Evolutionary conservation across 805 yeast species (phyloP).

Genomic region (Metschnikowia koreensis): DNA sequence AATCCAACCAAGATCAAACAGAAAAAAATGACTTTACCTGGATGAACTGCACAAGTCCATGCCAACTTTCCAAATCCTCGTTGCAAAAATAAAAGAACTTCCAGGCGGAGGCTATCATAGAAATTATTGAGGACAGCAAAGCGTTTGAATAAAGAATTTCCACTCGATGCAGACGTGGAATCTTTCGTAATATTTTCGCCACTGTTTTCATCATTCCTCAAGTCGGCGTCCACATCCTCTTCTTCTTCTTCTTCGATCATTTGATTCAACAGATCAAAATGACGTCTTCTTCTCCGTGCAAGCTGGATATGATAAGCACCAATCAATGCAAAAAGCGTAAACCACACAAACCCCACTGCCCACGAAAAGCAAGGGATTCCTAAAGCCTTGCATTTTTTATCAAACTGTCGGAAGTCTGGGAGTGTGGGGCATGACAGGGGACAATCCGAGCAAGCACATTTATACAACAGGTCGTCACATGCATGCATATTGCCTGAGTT

Average conservation of each 20-base stretch:
- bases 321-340: slow-evolving; percentile 33
- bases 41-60: slow-evolving; percentile 57
- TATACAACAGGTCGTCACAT: slow-evolving; percentile 66
- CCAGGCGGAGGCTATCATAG: slow-evolving; percentile 2
- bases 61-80: slow-evolving; percentile 51
- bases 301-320: slow-evolving; percentile 41
- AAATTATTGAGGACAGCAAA: not conserved
- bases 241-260: not conserved
- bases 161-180: not conserved
- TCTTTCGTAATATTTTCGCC: not conserved
- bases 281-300: slow-evolving; percentile 17
- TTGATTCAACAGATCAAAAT: slow-evolving; percentile 7
- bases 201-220: not conserved
- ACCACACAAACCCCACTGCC: slow-evolving; percentile 52
- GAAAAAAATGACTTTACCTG: slow-evolving; percentile 34
- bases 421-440: slow-evolving; percentile 73
- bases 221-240: not conserved
- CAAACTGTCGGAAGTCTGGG: slow-evolving; percentile 40
- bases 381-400: slow-evolving; percentile 53
- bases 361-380: slow-evolving; percentile 73
- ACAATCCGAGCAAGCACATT: slow-evolving; percentile 92
- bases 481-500: slow-evolving; percentile 32
- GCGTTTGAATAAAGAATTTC: no score
- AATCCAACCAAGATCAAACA: slow-evolving; percentile 36
- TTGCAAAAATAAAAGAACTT: slow-evolving; percentile 17